Base-by-base conservation (phyloP, 1,284 basidiomycete species). In the Moniliella sp. region DNA sequence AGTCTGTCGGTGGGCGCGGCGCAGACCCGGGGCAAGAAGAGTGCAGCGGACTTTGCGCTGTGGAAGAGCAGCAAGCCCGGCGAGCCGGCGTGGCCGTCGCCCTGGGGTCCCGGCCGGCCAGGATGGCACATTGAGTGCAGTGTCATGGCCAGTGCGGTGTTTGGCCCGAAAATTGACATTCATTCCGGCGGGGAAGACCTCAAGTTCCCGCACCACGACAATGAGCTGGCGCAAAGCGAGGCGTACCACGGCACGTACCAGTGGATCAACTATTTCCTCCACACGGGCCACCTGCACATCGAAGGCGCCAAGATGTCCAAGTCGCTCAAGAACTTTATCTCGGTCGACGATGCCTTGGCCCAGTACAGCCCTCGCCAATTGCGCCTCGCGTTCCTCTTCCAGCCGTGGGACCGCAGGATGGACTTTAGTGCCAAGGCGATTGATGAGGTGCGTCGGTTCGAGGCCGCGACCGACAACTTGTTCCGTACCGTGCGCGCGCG, bases 71-170 rank as follows among this genome's bases (percentile, higher is more conserved):
- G 82, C 64, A 65, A 15, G 49, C 69, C n/a, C 1, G 91, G 91
- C n/a, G 91, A 99, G 63, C 91, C 91, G 2, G 76, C 76, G 2
- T 99, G 91, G 91, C 73, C 76, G 0, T 93, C 84, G 5, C 77
- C 82, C 4, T 99, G 91, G 91, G 91, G 91, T 16, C 67, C 69
- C 23, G 91, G 91, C n/a, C 71, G 91, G 34, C 91, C 91, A 1
- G 91, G 91, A 7, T 99, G 91, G 91, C 91, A 99, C 61, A 97
- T 99, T 37, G 91, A 99, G 62, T 99, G 91, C 66, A 88, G 81
- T 7, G 91, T 94, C 28, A 99, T 99, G 91, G 88, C 86, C 11
- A 79, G 75, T 37, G 84, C 77, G 25, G 69, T 99, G 30, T 69
- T 97, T 28, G 91, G 91, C 5, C 71, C 78, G 36, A 76, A 75